Evolutionary conservation across 805 yeast genomes (phyloP), one percentile per base, ranked within the genome.

Genomic region (Middelhovenomyces tepae): DNA sequence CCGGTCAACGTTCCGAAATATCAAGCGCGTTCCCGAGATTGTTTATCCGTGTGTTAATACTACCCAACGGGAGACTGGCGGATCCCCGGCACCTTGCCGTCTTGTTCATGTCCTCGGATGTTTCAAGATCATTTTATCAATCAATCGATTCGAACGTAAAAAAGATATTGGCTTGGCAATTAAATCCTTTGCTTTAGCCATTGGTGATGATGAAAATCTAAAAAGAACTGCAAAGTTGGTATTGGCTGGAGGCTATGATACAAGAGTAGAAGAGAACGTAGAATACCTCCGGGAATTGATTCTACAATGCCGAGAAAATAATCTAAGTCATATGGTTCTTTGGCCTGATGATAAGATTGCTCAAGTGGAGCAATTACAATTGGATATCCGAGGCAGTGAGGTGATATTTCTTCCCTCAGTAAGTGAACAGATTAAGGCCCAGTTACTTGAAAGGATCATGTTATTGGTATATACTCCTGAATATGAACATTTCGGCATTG

Each of bases 401-500:
- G 73, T 85, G 2, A 51, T 83, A 10, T 91, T 91, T 54, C 53
- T 87, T 37, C 94, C 95, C 0, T 84, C 95, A 0, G 72, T 89
- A 6, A 68, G 81, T 25, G 66, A 85, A 1, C 52, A 67, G 2
- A 53, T 81, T 38, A 84, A 85, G 56, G 75, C 66, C 51, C 60
- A 68, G 2, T 64, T 91, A 17, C 59, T 91, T 21, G 53, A 67
- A 23, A 56, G 62, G 7, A 66, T 87, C 2, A 67, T 69, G 29
- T 45, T 81, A 36, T 64, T 91, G 15, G 58, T 87, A 28, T 91
- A 91, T 52, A 91, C 99, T 0, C 98, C 99, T 2, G 67, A 81
- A 0, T 71, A 70, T 47, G 98, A 91, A 56, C 99, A 91, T 59
- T 91, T 91, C 53, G 99, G 99, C 9, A 91, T 91, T 43, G 99